Conservation (phyloP, 371 early-diverging fungal genomes). For the Lichtheimia ornata region DNA sequence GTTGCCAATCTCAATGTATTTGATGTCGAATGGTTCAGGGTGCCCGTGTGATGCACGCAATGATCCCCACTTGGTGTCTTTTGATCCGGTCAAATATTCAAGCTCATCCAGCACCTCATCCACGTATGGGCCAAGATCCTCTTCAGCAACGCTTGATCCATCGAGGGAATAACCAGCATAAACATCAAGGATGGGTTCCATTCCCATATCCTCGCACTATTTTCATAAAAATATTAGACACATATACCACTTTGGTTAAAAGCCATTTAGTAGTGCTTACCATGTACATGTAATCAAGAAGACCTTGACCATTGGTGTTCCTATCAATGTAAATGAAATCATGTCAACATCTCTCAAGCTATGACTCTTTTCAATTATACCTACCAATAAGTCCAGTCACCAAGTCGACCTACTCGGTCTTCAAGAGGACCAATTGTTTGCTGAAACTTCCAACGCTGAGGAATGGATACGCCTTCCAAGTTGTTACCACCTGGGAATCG, state of each 20-base stretch:
- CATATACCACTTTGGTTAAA: too few species aligned
- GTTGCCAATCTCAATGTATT: slow-evolving; percentile 24
- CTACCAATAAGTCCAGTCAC: slow-evolving; percentile 26
- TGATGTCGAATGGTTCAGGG: slow-evolving; percentile 19
- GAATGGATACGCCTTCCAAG: slow-evolving; percentile 20
- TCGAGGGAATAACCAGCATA: slow-evolving; percentile 24
- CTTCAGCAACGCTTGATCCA: slow-evolving; percentile 16
- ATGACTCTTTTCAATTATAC: too few species aligned
- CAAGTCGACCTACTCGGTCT: slow-evolving; percentile 23
- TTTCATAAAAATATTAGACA: too few species aligned
- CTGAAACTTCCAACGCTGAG: slow-evolving; percentile 28
- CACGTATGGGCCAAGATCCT: slow-evolving; percentile 23
- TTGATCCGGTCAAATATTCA: slow-evolving; percentile 21
- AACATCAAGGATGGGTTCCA: slow-evolving; percentile 19
- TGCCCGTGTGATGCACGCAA: slow-evolving; percentile 23
- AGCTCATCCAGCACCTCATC: slow-evolving; percentile 24
- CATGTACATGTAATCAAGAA: slow-evolving; percentile 28
- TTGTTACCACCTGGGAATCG: slow-evolving; percentile 35
- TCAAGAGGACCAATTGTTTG: slow-evolving; percentile 30
- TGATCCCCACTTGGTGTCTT: slow-evolving; percentile 16
- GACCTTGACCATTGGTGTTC: slow-evolving; percentile 29
- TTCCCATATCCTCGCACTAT: not conserved
- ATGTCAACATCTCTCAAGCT: too few species aligned
- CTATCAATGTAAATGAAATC: too few species aligned
- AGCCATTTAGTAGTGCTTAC: slow-evolving; percentile 2